Conservation (phyloP, 2,329 filamentous ascomycete genomes). For the Neocatenulostroma microsporum region DNA sequence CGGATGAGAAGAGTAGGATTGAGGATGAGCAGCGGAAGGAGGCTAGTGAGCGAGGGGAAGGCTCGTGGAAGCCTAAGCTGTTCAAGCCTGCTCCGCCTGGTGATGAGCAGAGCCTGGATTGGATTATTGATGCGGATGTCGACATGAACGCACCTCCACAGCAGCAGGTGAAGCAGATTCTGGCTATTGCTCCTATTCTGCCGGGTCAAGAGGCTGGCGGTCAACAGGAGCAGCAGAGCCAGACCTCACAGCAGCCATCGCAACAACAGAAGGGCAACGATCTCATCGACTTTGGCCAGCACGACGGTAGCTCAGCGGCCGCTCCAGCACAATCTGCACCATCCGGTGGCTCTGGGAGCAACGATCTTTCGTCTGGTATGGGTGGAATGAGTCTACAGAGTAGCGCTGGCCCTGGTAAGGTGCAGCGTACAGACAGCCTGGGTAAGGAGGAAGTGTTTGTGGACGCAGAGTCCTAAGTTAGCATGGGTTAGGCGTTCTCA, state of each 20-base stretch:
- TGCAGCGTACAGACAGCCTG: conserved; percentile 32
- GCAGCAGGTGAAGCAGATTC: conserved; percentile 70
- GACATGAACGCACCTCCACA: conserved; percentile 56
- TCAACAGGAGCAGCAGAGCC: conserved; percentile 10
- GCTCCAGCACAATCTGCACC: conserved; percentile 7
- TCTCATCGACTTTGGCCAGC: conserved; percentile 53
- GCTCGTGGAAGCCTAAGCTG: conserved; percentile 78
- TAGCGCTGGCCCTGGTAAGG: conserved; percentile 9
- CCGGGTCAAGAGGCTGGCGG: conserved; percentile 54
- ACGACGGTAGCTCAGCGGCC: conserved; percentile 30
- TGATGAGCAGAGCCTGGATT: conserved; percentile 77
- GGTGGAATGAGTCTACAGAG: conserved; percentile 11
- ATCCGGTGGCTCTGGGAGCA: conserved; percentile 5
- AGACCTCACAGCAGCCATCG: conserved; percentile 3
- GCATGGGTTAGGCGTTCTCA: too few relatives aligned
- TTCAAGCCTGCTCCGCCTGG: conserved; percentile 63
- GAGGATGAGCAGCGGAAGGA: conserved; percentile 89
- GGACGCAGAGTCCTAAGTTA: conserved; percentile 36
- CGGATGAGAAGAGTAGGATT: conserved; percentile 91
- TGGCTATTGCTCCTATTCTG: conserved; percentile 77
- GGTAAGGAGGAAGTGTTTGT: conserved; percentile 41
- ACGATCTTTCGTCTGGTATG: conserved; percentile 4
- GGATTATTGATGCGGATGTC: conserved; percentile 82
- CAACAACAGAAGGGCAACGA: conserved; percentile 27
- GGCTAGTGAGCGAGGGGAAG: conserved; percentile 66